Evolutionary conservation across 106 monocot species (phyloP), one percentile per base, ranked within the genome.

Genomic region (Dioscorea alata): DNA sequence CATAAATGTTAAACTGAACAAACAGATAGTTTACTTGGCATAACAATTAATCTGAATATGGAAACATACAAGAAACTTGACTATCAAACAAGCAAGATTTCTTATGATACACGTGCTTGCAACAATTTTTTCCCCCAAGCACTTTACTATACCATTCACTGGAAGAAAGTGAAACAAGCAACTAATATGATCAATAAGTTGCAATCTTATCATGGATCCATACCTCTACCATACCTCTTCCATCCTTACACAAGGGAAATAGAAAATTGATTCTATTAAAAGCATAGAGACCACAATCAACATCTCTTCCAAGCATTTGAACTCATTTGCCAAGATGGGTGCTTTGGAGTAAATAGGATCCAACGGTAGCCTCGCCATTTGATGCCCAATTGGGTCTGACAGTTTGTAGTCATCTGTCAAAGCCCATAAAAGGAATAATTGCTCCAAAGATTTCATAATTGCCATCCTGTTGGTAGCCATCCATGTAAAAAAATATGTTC

Each of bases 271-370:
- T 70, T 99, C 97, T 70, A 99, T 92, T 48, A 89, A 90, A 52
- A 99, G 89, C 97, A 99, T 93, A 23, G 92, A 84, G 50, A 92
- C 97, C 63, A 90, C 83, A 48, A 99, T 99, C 60, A 99, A 65
- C 97, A 99, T 99, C 80, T 99, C 97, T 69, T 99, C 90, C 79
- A 90, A 77, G 64, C 97, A 99, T 58, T 83, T 85, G 66, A 85
- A 99, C 53, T 93, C 79, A 59, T 20, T 48, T 31, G 89, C 82
- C 69, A 90, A 62, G 50, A 93, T 81, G 13, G 93, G 79, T 24
- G 92, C 89, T 75, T 88, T 93, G 18, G 97, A 99, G 69, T 85
- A 93, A 53, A 93, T 75, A 51, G 92, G 92, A 48, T 99, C 97
- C 66, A 99, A 79, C 4, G 97, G 97, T 6, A 99, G 69, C 60